A percentile compares a stretch with the other conserved stretches of the same genome.
phyloP scores from a whole-genome alignment of 306 rosid species.

The Vigna radiata region DNA sequence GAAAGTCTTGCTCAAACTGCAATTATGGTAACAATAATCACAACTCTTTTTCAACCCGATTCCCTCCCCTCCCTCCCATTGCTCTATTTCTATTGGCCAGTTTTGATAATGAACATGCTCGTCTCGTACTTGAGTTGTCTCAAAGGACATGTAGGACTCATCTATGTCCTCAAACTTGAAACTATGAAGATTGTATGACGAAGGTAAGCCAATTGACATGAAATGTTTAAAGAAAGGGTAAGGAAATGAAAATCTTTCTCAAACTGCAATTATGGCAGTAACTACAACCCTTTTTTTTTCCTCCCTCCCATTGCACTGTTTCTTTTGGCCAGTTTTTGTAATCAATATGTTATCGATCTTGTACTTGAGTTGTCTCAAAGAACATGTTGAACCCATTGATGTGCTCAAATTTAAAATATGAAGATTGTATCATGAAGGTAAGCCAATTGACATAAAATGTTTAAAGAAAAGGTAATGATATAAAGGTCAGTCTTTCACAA shows the following conservation, averaged over 20 bases:
- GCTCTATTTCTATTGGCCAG: neutral
- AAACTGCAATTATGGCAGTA: too few relatives aligned
- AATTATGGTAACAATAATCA: too few relatives aligned
- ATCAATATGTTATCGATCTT: neutral
- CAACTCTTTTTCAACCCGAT: neutral
- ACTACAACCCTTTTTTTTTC: neutral
- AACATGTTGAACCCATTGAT: neutral
- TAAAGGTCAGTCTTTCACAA: too few relatives aligned
- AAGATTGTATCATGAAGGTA: neutral
- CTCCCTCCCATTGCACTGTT: neutral
- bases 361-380: constrained; percentile 14
- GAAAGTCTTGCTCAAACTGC: too few relatives aligned
- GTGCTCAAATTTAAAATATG: constrained; percentile 1
- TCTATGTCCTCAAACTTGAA: neutral
- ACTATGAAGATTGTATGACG: neutral
- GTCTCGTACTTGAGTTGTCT: neutral
- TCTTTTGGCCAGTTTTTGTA: neutral
- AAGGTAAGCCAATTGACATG: neutral
- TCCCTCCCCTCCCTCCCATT: neutral
- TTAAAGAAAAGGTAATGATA: neutral
- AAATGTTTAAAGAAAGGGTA: too few relatives aligned
- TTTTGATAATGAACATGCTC: neutral
- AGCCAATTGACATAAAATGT: neutral
- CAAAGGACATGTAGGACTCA: constrained; percentile 1
- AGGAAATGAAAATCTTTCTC: too few relatives aligned